Percentiles rank a stretch among this genome's conserved stretches.
Evolutionary conservation across 1,139 yeast genomes (phyloP).

Genomic region (Protomyces inundatus): DNA sequence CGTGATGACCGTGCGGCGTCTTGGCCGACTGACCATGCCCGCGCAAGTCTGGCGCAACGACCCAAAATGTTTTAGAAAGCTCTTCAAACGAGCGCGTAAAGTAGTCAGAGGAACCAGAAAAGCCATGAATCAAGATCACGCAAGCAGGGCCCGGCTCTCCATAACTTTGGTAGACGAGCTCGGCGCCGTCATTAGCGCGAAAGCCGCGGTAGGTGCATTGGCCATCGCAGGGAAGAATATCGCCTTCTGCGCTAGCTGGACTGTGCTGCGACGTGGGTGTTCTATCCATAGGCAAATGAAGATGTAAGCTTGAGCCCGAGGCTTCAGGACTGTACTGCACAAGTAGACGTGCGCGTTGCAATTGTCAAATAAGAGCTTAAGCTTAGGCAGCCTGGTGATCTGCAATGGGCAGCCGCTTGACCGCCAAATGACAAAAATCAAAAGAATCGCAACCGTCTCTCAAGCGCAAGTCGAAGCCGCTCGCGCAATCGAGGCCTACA

Average conservation of each 20-base stretch:
- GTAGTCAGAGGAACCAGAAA: conserved; percentile 18
- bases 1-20: conserved; percentile 9
- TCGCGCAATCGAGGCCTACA: too few relatives aligned
- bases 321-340: not conserved
- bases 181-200: conserved; percentile 9
- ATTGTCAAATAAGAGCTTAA: too few relatives aligned
- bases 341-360: too few relatives aligned
- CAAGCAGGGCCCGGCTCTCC: not conserved
- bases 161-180: not conserved
- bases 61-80: not conserved
- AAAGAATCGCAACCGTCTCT: too few relatives aligned
- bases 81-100: not conserved
- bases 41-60: conserved; percentile 16
- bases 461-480: too few relatives aligned
- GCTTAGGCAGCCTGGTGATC: not conserved
- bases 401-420: not conserved
- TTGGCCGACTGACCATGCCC: conserved; percentile 21
- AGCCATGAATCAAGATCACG: conserved; percentile 17
- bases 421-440: not conserved
- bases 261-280: not conserved
- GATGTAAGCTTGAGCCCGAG: not conserved
- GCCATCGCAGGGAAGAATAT: not conserved
- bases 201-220: not conserved
- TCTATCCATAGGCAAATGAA: not conserved
- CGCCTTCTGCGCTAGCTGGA: not conserved